Percentiles rank a stretch among this genome's conserved stretches.
These are phyloP conservation scores for Dothideomycetidae sp. DNA, from an alignment of 2,329 filamentous ascomycete species.

Conservation along the genomic window DNA sequence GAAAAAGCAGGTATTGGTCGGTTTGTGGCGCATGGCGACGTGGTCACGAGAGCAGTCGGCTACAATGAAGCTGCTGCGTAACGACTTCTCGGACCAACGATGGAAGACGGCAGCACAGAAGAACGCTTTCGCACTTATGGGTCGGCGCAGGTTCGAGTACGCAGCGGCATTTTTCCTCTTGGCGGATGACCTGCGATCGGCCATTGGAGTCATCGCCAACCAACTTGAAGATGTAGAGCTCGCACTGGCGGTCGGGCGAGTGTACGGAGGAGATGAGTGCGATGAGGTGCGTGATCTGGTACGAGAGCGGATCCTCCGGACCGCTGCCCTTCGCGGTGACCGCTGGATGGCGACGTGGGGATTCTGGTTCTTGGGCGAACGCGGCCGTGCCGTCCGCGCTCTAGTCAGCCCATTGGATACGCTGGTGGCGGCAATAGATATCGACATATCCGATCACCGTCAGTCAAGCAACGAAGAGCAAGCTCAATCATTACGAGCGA, in stretches of 20 bases:
- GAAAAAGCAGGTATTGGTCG: constrained; percentile 82
- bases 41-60: constrained; percentile 77
- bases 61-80: constrained; percentile 67
- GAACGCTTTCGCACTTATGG: constrained; percentile 90
- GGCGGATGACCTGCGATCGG: constrained; percentile 70
- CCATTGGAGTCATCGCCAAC: constrained; percentile 71
- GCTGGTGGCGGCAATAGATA: constrained; percentile 34
- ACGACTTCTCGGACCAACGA: constrained; percentile 75
- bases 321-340: constrained; percentile 70
- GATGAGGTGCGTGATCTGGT: constrained; percentile 60
- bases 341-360: constrained; percentile 93
- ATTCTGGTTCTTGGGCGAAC: constrained; percentile 75
- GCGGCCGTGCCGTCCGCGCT: constrained; percentile 70
- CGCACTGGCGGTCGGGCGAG: constrained; percentile 72
- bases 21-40: constrained; percentile 84
- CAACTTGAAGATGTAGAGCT: constrained; percentile 82
- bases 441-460: no score
- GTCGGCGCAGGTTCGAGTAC: constrained; percentile 83
- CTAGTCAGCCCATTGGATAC: constrained; percentile 57
- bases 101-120: constrained; percentile 87
- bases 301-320: constrained; percentile 61
- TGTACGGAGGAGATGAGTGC: constrained; percentile 75
- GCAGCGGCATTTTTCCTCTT: constrained; percentile 92
- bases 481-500: constrained; percentile 49
- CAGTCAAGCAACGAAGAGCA: constrained; percentile 2